These are phyloP conservation scores for Yarrowia sp. DNA, from an alignment of 805 yeast genomes.

Conservation along the genomic window DNA sequence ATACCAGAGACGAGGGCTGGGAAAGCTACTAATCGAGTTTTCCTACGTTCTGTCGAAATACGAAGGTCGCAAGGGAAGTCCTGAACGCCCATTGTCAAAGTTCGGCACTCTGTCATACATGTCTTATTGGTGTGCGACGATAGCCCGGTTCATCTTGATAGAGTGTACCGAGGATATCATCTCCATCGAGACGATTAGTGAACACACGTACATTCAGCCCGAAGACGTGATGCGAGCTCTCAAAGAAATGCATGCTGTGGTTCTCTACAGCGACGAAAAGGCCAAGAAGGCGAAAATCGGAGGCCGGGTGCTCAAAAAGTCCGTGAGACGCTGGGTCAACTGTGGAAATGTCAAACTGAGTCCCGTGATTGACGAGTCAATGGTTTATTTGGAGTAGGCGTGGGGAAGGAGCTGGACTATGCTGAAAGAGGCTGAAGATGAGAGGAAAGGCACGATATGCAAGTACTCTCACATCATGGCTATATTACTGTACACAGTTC, in stretches of 20 bases:
- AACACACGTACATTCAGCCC: conserved; percentile 49
- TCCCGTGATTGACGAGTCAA: conserved; percentile 28
- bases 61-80: conserved; percentile 77
- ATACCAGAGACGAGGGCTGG: conserved; percentile 78
- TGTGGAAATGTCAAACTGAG: conserved; percentile 4
- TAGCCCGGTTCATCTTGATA: conserved; percentile 50
- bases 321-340: conserved; percentile 32
- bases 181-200: conserved; percentile 46
- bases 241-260: conserved; percentile 46
- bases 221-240: conserved; percentile 50
- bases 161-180: conserved; percentile 36
- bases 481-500: too few relatives aligned
- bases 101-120: conserved; percentile 79
- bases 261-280: conserved; percentile 28
- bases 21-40: conserved; percentile 80
- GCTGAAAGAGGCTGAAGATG: too few relatives aligned
- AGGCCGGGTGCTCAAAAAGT: conserved; percentile 22
- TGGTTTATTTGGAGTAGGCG: conserved; percentile 13
- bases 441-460: too few relatives aligned
- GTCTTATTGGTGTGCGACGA: conserved; percentile 71
- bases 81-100: conserved; percentile 87
- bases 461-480: too few relatives aligned
- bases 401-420: too few relatives aligned
- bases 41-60: conserved; percentile 76
- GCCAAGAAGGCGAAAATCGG: conserved; percentile 15